Conservation (phyloP, 2,329 filamentous ascomycete species). For the Sphaceloma murrayae region DNA sequence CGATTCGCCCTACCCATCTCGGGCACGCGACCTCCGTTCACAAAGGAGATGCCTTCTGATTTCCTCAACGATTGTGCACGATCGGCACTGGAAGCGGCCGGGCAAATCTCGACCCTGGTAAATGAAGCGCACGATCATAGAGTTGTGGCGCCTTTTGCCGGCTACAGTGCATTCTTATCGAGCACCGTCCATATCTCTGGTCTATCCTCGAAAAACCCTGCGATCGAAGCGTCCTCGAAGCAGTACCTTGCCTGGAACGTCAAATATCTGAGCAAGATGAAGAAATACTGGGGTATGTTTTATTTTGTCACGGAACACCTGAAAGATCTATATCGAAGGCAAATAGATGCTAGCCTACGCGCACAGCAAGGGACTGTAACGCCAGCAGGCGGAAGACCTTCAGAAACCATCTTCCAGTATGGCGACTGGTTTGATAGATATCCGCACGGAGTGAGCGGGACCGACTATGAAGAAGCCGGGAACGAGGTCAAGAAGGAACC, state of each 20-base stretch:
- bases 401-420: conserved; percentile 69
- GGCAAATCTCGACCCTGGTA: conserved; percentile 74
- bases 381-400: conserved; percentile 25
- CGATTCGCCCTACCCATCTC: conserved; percentile 69
- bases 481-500: conserved; percentile 60
- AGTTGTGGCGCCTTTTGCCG: conserved; percentile 82
- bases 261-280: conserved; percentile 86
- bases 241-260: conserved; percentile 79
- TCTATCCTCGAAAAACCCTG: conserved; percentile 74
- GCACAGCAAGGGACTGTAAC: conserved; percentile 43
- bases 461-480: conserved; percentile 65
- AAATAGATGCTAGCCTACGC: conserved; percentile 68
- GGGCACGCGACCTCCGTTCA: conserved; percentile 44
- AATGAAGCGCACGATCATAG: conserved; percentile 70
- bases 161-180: conserved; percentile 88
- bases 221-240: conserved; percentile 68
- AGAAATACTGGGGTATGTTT: conserved; percentile 97
- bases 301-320: conserved; percentile 92
- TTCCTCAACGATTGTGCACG: conserved; percentile 69
- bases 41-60: conserved; percentile 61
- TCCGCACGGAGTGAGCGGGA: conserved; percentile 77
- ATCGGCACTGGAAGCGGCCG: conserved; percentile 73
- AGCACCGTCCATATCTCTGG: conserved; percentile 91
- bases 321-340: conserved; percentile 75
- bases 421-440: conserved; percentile 97